Conservation (phyloP, 129 eudicot genomes). For the Oenanthe sinensis region DNA sequence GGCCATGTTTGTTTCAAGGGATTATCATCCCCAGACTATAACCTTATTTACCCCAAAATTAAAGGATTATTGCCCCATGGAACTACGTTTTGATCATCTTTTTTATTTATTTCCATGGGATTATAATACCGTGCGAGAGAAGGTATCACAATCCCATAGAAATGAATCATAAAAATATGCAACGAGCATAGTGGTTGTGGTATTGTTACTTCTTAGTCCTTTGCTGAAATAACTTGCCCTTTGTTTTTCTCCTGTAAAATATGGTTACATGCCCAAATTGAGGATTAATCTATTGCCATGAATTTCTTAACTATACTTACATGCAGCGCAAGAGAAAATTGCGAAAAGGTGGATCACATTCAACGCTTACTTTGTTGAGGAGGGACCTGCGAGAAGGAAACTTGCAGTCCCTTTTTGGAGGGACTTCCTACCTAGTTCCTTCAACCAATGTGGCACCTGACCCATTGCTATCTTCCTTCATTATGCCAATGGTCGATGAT, state of each 20-base stretch:
- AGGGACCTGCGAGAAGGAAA: conserved; percentile 81
- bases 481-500: conserved; percentile 71
- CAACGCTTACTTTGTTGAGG: conserved; percentile 75
- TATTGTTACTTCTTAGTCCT: not conserved
- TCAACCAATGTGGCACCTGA: conserved; percentile 71
- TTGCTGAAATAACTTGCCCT: not conserved
- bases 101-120: no score
- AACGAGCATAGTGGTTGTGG: not conserved
- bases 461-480: conserved; percentile 83
- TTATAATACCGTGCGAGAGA: no score
- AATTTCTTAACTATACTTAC: conserved; percentile 56
- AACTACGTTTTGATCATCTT: no score
- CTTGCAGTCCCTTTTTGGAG: conserved; percentile 73
- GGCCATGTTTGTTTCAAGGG: no score
- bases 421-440: conserved; percentile 53
- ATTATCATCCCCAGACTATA: no score
- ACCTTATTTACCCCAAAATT: no score
- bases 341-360: conserved; percentile 60
- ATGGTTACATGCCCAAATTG: not conserved
- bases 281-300: conserved; percentile 15
- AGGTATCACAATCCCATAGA: no score
- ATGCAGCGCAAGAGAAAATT: conserved; percentile 83
- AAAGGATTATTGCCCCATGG: no score
- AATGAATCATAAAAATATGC: no score
- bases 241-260: not conserved